A percentile compares a stretch with the other conserved stretches of the same genome.
Conservation (phyloP, 2,329 filamentous ascomycete species). For the Cladosporium phlei region DNA sequence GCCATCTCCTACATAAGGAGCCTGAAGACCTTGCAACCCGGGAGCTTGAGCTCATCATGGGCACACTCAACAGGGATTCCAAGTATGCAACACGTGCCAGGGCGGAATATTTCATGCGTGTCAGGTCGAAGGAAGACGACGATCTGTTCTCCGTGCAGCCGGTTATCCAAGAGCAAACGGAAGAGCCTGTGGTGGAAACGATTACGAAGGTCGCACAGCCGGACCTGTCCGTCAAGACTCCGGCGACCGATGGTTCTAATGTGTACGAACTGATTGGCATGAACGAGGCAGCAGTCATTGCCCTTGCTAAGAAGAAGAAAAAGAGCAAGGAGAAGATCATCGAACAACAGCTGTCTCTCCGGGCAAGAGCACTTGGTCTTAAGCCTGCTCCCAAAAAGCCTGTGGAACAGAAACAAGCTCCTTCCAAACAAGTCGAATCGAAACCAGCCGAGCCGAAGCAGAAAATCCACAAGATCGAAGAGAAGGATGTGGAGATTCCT, state of each 20-base stretch:
- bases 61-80: constrained; percentile 52
- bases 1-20: constrained; percentile 51
- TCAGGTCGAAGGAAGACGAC: constrained; percentile 79
- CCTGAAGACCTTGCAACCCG: constrained; percentile 67
- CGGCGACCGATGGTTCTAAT: constrained; percentile 14
- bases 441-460: constrained; percentile 28
- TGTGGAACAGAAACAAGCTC: constrained; percentile 25
- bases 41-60: constrained; percentile 48
- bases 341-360: constrained; percentile 61
- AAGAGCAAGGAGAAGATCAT: constrained; percentile 76
- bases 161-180: constrained; percentile 44
- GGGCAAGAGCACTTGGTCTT: constrained; percentile 34
- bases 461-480: constrained; percentile 33
- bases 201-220: constrained; percentile 20
- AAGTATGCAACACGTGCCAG: constrained; percentile 71
- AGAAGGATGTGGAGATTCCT: constrained; percentile 43
- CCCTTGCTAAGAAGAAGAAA: constrained; percentile 50
- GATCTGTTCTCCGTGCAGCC: constrained; percentile 66
- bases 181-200: constrained; percentile 12
- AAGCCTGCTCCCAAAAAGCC: constrained; percentile 27
- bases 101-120: constrained; percentile 65
- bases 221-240: constrained; percentile 20
- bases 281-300: constrained; percentile 14
- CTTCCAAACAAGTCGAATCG: background rate
- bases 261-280: constrained; percentile 13